Conservation (phyloP, 345 rosid species). For the Brassica napus region Da-Ae NC_063451.1:35828001-35828500, state of each 20-base stretch:
- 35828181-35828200: constrained; percentile 14
- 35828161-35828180: constrained; percentile 34
- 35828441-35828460: constrained; percentile 27
- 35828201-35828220: not conserved
- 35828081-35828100: constrained; percentile 12
- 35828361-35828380: constrained; percentile 14
- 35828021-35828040: constrained; percentile 20
- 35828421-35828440: constrained; percentile 41
- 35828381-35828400: constrained; percentile 20
- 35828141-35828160: constrained; percentile 15
- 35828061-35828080: constrained; percentile 38
- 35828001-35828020: not conserved
- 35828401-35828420: constrained; percentile 19
- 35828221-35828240: not conserved
- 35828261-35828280: constrained; percentile 40
- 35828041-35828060: constrained; percentile 27
- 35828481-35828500: constrained; percentile 16
- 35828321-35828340: constrained; percentile 37
- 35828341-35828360: constrained; percentile 32
- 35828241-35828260: not conserved
- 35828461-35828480: constrained; percentile 34
- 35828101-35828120: not conserved
- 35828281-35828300: constrained; percentile 32
- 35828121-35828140: not conserved
- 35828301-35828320: constrained; percentile 27